Evolutionary conservation across 495 filamentous ascomycete species (phyloP).

Genomic region (Corynascus novoguineensis): DNA sequence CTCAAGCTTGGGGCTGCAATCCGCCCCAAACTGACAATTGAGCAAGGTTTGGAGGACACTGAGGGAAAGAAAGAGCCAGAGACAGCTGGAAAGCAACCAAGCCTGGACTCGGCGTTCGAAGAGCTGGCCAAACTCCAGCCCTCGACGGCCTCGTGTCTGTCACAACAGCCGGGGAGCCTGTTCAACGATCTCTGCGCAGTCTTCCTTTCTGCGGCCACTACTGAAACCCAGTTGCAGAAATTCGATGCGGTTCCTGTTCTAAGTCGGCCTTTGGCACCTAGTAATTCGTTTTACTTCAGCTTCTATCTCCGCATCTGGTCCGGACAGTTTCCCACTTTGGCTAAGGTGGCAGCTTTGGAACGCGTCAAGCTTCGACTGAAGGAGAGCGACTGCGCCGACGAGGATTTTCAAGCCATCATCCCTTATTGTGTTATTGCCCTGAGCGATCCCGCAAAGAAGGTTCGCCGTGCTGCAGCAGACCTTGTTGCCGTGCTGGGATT

Average conservation of each 20-base stretch:
- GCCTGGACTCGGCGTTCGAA: constrained; percentile 22
- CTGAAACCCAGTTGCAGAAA: constrained; percentile 43
- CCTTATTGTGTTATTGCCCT: constrained; percentile 73
- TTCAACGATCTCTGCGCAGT: constrained; percentile 56
- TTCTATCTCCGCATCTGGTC: constrained; percentile 75
- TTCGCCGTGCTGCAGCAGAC: constrained; percentile 68
- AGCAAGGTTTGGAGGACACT: constrained; percentile 43
- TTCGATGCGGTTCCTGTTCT: constrained; percentile 58
- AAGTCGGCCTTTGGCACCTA: constrained; percentile 47
- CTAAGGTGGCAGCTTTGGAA: constrained; percentile 61
- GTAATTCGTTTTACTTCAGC: constrained; percentile 62
- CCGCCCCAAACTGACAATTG: constrained; percentile 37
- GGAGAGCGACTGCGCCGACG: constrained; percentile 38
- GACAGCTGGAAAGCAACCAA: constrained; percentile 11
- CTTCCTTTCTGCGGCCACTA: constrained; percentile 55
- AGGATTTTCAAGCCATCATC: constrained; percentile 70
- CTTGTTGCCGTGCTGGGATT: constrained; percentile 47
- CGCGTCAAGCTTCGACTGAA: constrained; percentile 51
- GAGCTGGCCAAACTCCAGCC: constrained; percentile 36
- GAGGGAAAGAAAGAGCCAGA: constrained; percentile 44
- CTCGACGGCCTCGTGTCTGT: constrained; percentile 43
- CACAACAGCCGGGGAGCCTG: constrained; percentile 34
- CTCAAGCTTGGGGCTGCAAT: constrained; percentile 63
- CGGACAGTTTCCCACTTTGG: constrained; percentile 59
- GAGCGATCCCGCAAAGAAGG: constrained; percentile 62